Evolutionary conservation across 148 eudicot species (phyloP).

Genomic region (Spergularia marina): DNA sequence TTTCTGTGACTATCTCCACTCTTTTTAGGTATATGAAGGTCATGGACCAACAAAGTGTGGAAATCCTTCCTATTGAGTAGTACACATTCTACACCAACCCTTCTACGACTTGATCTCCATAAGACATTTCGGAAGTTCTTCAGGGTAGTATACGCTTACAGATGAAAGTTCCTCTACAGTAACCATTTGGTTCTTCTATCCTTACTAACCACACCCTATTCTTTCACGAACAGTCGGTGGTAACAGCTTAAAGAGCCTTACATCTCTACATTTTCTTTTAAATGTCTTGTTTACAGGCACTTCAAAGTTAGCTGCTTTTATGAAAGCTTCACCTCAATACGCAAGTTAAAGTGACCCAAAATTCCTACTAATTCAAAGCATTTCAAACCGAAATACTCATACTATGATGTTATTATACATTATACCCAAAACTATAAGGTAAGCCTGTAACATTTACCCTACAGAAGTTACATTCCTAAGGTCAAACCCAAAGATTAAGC

Average conservation of each 20-base stretch:
- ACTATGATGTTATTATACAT: too few species aligned
- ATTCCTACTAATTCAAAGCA: not conserved
- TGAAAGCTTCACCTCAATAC: not conserved
- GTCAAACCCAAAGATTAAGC: too few species aligned
- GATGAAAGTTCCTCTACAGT: not conserved
- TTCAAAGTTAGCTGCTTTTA: not conserved
- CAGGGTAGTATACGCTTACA: too few species aligned
- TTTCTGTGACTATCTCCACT: not conserved
- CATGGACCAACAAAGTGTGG: not conserved
- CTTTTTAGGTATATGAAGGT: not conserved
- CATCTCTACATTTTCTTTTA: not conserved
- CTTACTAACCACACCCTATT: not conserved
- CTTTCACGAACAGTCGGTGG: not conserved
- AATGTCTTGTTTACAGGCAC: not conserved
- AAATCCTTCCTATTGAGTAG: not conserved
- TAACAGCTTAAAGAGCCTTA: not conserved
- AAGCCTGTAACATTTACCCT: too few species aligned
- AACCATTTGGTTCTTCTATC: not conserved
- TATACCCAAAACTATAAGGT: too few species aligned
- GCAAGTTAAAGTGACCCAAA: too few species aligned
- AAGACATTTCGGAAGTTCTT: too few species aligned
- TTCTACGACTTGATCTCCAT: too few species aligned
- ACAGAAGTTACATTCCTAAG: too few species aligned
- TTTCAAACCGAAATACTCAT: not conserved
- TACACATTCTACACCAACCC: too few species aligned